Percentiles rank a stretch among this genome's conserved stretches.
Conservation (phyloP, 75 land plant genomes). For the Azolla pinnata region DNA sequence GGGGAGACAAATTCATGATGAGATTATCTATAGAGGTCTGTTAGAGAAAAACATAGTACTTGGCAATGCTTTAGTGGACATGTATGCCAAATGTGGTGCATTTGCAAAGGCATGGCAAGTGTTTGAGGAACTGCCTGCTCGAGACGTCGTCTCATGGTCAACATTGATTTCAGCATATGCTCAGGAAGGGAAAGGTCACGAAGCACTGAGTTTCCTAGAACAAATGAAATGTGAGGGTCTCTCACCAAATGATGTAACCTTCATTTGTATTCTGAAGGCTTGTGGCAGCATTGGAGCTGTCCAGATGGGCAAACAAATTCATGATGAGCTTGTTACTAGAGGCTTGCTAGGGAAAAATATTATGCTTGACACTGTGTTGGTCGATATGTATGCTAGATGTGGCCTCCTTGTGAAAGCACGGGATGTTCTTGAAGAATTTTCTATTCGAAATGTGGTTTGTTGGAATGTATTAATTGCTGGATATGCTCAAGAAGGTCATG, state of each 20-base stretch:
- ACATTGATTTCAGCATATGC: constrained; percentile 22
- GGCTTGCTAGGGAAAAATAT: constrained; percentile 16
- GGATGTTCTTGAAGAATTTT: constrained; percentile 16
- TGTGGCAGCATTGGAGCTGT: constrained; percentile 36
- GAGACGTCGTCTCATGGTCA: constrained; percentile 24
- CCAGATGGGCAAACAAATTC: constrained; percentile 45
- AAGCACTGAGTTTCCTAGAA: constrained; percentile 9
- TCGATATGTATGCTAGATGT: constrained; percentile 18
- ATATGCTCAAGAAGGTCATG: constrained; percentile 38
- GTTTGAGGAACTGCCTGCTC: constrained; percentile 12
- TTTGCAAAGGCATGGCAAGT: constrained; percentile 6
- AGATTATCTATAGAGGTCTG: constrained; percentile 11
- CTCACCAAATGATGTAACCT: constrained; percentile 32
- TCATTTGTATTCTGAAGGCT: constrained; percentile 43
- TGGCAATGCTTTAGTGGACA: constrained; percentile 21
- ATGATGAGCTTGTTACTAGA: constrained; percentile 47
- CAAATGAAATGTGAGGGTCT: constrained; percentile 28
- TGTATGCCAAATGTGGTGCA: constrained; percentile 24
- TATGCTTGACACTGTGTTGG: constrained; percentile 11
- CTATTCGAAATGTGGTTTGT: constrained; percentile 9
- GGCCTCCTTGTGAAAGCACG: constrained; percentile 11
- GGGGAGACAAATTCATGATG: constrained; percentile 19
- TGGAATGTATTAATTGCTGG: constrained; percentile 69
- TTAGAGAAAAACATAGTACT: constrained; percentile 10
- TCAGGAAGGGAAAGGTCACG: constrained; percentile 16